These are phyloP conservation scores for Pythium periplocum DNA, from an alignment of 352 stramenopile genomes.

Conservation along the genomic window DNA sequence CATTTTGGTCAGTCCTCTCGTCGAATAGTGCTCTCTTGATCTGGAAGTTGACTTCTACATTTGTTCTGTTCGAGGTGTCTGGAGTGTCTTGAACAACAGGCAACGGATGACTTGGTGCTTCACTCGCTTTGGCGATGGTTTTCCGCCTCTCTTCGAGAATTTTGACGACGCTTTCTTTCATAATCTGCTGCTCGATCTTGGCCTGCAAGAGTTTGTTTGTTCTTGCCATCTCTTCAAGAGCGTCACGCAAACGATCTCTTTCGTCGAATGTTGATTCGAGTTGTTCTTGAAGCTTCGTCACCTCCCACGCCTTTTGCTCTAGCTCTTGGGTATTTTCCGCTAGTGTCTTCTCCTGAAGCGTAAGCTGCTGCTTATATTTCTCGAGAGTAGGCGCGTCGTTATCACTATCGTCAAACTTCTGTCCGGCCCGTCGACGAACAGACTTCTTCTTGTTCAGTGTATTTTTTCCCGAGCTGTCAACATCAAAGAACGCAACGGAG, in stretches of 20 bases:
- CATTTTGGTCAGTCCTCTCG: too few species aligned
- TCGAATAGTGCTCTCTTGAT: too few species aligned
- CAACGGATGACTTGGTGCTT: background rate
- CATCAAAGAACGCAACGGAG: constrained; percentile 54
- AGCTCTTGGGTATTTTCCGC: constrained; percentile 64
- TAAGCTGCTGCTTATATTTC: constrained; percentile 45
- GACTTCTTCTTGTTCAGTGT: constrained; percentile 47
- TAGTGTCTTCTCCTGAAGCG: constrained; percentile 43
- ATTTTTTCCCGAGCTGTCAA: constrained; percentile 30
- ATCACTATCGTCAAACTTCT: constrained; percentile 25
- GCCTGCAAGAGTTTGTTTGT: constrained; percentile 59
- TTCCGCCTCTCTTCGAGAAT: constrained; percentile 21
- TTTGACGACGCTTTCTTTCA: constrained; percentile 43
- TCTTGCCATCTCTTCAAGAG: constrained; percentile 42
- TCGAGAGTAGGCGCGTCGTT: constrained; percentile 22
- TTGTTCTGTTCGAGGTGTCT: too few species aligned
- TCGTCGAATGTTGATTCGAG: constrained; percentile 27
- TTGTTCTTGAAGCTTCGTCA: constrained; percentile 29
- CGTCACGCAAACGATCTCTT: constrained; percentile 25
- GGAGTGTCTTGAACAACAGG: too few species aligned
- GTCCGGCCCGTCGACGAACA: constrained; percentile 31
- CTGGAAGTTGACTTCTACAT: too few species aligned
- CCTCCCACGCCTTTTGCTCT: constrained; percentile 42
- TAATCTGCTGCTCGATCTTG: constrained; percentile 63
- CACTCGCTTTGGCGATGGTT: background rate